A percentile compares a stretch with the other conserved stretches of the same genome.
Conservation (phyloP, 2,329 filamentous ascomycete genomes). For the Sporothrix brunneoviolacea region DNA sequence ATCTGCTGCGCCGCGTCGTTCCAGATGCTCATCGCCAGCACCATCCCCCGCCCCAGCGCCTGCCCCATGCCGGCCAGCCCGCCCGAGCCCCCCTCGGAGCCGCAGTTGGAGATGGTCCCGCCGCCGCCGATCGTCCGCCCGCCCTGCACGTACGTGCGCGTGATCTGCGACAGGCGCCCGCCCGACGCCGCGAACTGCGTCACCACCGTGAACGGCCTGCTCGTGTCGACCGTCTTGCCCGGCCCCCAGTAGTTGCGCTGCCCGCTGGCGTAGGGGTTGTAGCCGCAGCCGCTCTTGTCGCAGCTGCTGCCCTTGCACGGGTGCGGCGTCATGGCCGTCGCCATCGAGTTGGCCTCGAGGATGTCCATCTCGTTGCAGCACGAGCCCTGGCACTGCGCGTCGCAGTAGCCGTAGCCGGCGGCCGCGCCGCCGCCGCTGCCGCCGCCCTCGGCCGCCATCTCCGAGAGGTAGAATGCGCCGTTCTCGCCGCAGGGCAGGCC, state of each 20-base stretch:
- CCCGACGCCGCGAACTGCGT: conserved; percentile 36
- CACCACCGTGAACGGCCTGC: conserved; percentile 28
- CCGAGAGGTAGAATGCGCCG: conserved; percentile 54
- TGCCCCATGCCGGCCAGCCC: conserved; percentile 23
- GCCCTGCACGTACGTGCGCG: conserved; percentile 25
- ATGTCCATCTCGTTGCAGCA: conserved; percentile 41
- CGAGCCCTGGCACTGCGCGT: conserved; percentile 38
- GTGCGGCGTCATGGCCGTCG: conserved; percentile 34
- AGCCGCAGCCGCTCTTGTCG: conserved; percentile 29
- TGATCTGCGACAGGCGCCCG: conserved; percentile 19
- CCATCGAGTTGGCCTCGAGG: conserved; percentile 35
- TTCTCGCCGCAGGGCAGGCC: conserved; percentile 56
- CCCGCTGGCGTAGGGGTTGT: conserved; percentile 29
- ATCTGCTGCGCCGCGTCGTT: conserved; percentile 40
- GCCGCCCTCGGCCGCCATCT: conserved; percentile 52
- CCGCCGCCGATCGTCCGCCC: conserved; percentile 20
- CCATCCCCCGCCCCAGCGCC: conserved; percentile 26
- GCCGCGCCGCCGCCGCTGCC: conserved; percentile 50
- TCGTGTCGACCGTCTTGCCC: conserved; percentile 39
- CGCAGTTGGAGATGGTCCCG: conserved; percentile 10
- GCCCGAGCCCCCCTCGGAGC: conserved; percentile 29
- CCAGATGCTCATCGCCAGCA: conserved; percentile 42
- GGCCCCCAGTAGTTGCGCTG: conserved; percentile 24
- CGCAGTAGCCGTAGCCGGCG: conserved; percentile 21
- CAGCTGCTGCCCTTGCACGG: conserved; percentile 32